Percentiles rank a stretch among this genome's conserved stretches.
phyloP scores from a whole-genome alignment of 768 basidiomycete genomes.

The Leccinum ochraceum region DNA sequence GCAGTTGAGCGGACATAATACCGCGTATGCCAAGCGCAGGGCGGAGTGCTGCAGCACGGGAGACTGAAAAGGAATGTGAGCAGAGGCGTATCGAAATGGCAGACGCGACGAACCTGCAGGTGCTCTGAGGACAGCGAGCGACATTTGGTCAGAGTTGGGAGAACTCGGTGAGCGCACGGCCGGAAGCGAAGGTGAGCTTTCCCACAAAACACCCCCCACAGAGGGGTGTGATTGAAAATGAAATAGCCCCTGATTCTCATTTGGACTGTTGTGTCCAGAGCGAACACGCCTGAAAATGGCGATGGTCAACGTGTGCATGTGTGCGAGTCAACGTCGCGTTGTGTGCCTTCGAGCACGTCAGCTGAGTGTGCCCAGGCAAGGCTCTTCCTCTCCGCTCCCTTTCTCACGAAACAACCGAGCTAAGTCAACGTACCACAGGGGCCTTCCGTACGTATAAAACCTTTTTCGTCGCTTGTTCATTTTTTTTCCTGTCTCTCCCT shows the following conservation, averaged over 20 bases:
- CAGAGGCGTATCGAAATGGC: conserved; percentile 38
- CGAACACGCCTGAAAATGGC: not conserved
- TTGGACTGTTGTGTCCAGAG: not conserved
- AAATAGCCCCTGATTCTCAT: conserved; percentile 15
- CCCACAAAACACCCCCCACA: conserved; percentile 18
- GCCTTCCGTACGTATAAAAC: conserved; percentile 31
- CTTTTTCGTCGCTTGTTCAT: conserved; percentile 13
- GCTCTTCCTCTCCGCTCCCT: conserved; percentile 2
- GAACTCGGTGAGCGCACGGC: not conserved
- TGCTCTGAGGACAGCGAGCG: conserved; percentile 42
- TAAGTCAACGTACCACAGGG: not conserved
- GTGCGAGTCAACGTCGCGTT: not conserved
- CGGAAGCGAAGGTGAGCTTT: not conserved
- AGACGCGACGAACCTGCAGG: conserved; percentile 29
- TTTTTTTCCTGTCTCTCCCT: not conserved
- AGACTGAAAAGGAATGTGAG: not conserved
- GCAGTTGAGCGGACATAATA: conserved; percentile 29
- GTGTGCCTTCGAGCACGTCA: not conserved
- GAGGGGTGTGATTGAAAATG: conserved; percentile 4
- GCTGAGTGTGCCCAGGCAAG: not conserved
- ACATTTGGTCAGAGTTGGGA: conserved; percentile 33
- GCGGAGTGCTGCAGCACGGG: conserved; percentile 45
- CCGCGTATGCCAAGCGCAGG: conserved; percentile 47
- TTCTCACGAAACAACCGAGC: conserved; percentile 33
- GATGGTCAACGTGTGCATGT: not conserved